Evolutionary conservation across 2,329 filamentous ascomycete species (phyloP).

Genomic region (Microsporum audouinii): DNA sequence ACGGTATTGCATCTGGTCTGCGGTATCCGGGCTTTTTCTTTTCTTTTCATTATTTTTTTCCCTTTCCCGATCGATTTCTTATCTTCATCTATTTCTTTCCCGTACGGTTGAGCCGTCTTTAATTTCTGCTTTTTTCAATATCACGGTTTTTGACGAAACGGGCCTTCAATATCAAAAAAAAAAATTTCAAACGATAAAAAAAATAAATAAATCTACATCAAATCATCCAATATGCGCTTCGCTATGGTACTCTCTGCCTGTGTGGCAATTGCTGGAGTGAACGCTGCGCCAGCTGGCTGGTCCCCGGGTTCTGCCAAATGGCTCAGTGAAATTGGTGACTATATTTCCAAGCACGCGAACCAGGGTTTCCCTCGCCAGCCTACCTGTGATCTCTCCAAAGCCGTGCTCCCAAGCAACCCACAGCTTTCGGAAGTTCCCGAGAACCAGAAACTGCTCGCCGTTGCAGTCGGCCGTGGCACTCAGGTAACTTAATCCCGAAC

Average conservation of each 20-base stretch:
- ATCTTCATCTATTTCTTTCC: neutral
- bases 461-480: slow-evolving; percentile 76
- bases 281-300: slow-evolving; percentile 29
- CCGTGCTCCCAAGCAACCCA: slow-evolving; percentile 38
- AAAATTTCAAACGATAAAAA: neutral
- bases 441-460: slow-evolving; percentile 58
- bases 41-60: neutral
- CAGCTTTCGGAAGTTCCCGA: slow-evolving; percentile 50
- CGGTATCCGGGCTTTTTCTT: neutral
- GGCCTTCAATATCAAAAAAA: neutral
- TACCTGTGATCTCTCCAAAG: slow-evolving; percentile 26
- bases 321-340: slow-evolving; percentile 29
- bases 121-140: neutral
- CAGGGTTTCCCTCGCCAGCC: slow-evolving; percentile 13
- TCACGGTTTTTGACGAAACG: neutral
- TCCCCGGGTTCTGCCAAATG: slow-evolving; percentile 32
- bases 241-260: slow-evolving; percentile 23
- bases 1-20: slow-evolving; percentile 2
- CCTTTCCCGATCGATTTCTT: neutral
- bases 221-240: slow-evolving; percentile 15
- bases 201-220: neutral
- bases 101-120: neutral
- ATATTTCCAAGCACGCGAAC: slow-evolving; percentile 24
- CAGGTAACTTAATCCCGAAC: slow-evolving; percentile 29
- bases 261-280: slow-evolving; percentile 25